These are phyloP conservation scores for Heritiera fomes DNA, from an alignment of 345 rosid genomes.

Conservation along the genomic window DNA sequence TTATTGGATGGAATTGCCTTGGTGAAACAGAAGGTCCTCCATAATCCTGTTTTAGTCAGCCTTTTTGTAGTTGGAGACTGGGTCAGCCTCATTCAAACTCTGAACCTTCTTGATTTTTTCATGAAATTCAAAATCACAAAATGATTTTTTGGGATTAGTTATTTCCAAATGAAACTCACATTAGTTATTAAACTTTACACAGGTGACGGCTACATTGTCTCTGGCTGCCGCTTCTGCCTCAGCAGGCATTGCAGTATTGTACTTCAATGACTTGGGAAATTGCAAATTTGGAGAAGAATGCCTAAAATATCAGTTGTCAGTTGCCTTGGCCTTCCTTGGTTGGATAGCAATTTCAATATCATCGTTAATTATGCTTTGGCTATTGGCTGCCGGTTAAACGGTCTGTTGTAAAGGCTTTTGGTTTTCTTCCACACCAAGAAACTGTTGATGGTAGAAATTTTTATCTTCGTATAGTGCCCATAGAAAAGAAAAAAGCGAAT, in stretches of 20 bases:
- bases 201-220: slow-evolving; percentile 70
- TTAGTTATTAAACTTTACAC: slow-evolving; percentile 18
- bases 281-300: slow-evolving; percentile 55
- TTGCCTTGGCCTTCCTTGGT: slow-evolving; percentile 72
- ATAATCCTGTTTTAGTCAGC: slow-evolving; percentile 54
- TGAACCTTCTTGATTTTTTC: neutral
- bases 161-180: slow-evolving; percentile 7
- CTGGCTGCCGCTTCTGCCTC: slow-evolving; percentile 79
- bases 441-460: slow-evolving; percentile 15
- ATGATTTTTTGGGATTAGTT: neutral
- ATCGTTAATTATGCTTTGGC: slow-evolving; percentile 79
- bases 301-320: slow-evolving; percentile 56
- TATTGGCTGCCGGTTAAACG: slow-evolving; percentile 54
- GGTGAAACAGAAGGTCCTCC: slow-evolving; percentile 55
- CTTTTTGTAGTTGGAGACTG: slow-evolving; percentile 90
- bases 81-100: slow-evolving; percentile 43
- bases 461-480: slow-evolving; percentile 21
- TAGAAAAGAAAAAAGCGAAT: slow-evolving; percentile 20
- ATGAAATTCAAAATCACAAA: neutral
- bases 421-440: neutral
- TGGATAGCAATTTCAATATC: slow-evolving; percentile 66
- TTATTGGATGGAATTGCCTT: slow-evolving; percentile 59
- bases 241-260: slow-evolving; percentile 57
- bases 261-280: slow-evolving; percentile 53
- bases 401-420: slow-evolving; percentile 9